Evolutionary conservation across 139 green algal genomes (phyloP).

Genomic region (Monoraphidium neglectum): DNA sequence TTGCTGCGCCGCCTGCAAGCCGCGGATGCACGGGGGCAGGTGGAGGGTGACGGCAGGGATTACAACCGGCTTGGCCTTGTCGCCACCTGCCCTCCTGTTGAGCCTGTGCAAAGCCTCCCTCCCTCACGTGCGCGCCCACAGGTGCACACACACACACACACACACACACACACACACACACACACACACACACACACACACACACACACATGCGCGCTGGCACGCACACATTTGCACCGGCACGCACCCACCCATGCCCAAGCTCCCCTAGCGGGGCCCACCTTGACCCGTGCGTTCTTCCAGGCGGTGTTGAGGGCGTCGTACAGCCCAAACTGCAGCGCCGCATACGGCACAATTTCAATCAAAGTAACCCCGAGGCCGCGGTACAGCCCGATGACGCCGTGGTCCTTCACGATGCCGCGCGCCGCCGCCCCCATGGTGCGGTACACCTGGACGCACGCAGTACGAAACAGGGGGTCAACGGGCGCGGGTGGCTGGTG

Average conservation of each 20-base stretch:
- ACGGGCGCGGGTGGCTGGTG: too few relatives aligned
- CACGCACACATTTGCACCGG: neutral
- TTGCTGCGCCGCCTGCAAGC: neutral
- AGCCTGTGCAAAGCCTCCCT: too few relatives aligned
- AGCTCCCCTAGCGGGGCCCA: too few relatives aligned
- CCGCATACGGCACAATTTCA: constrained; percentile 98
- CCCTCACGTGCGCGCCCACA: too few relatives aligned
- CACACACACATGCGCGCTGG: neutral
- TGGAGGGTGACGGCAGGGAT: too few relatives aligned
- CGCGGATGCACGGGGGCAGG: too few relatives aligned
- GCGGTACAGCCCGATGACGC: constrained; percentile 74
- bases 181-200: neutral
- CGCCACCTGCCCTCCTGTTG: too few relatives aligned
- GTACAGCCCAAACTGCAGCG: constrained; percentile 97
- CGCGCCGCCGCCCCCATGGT: constrained; percentile 69
- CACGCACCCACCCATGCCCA: neutral
- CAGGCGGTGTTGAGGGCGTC: constrained; percentile 78
- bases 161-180: too few relatives aligned
- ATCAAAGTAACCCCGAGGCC: constrained; percentile 91
- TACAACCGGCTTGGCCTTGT: too few relatives aligned
- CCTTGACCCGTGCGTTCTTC: neutral
- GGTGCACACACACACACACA: too few relatives aligned
- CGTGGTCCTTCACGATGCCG: constrained; percentile 48
- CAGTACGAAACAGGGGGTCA: neutral
- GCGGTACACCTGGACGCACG: constrained; percentile 62